These are phyloP conservation scores for Alloascoidea africana DNA, from an alignment of 805 yeast genomes.

Conservation along the genomic window DNA sequence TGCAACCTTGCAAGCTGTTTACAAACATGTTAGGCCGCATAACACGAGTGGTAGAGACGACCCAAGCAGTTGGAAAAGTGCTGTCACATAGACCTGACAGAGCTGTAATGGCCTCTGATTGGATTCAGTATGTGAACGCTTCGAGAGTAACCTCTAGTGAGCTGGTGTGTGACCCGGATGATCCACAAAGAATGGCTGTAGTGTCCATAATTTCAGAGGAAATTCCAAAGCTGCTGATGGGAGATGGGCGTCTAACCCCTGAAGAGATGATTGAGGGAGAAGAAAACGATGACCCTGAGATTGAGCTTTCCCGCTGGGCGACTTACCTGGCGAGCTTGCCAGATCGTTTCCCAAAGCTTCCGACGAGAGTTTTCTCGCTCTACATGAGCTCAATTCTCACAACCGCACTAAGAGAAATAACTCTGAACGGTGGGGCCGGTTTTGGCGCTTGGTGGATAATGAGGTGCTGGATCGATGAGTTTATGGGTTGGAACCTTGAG, in stretches of 20 bases:
- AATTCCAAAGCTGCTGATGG: slow-evolving; percentile 1
- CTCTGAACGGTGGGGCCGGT: slow-evolving; percentile 38
- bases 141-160: slow-evolving; percentile 30
- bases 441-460: slow-evolving; percentile 68
- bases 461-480: slow-evolving; percentile 66
- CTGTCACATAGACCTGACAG: slow-evolving; percentile 27
- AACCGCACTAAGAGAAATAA: slow-evolving; percentile 45
- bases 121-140: slow-evolving; percentile 35
- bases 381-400: slow-evolving; percentile 39
- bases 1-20: slow-evolving; percentile 38
- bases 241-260: slow-evolving; percentile 3
- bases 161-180: slow-evolving; percentile 27
- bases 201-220: slow-evolving; percentile 11
- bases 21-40: slow-evolving; percentile 36
- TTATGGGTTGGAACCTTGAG: slow-evolving; percentile 52
- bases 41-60: slow-evolving; percentile 37
- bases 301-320: slow-evolving; percentile 20
- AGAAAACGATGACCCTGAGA: slow-evolving; percentile 8
- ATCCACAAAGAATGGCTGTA: slow-evolving; percentile 14
- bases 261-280: neutral
- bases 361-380: slow-evolving; percentile 40
- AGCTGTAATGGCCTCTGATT: slow-evolving; percentile 38
- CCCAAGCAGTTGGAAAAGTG: slow-evolving; percentile 31
- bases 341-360: slow-evolving; percentile 28
- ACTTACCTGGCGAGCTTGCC: slow-evolving; percentile 27